Evolutionary conservation across 2,329 filamentous ascomycete species (phyloP), one percentile per base, ranked within the genome.

Genomic region (Hymenoscyphus fraxineus): DNA sequence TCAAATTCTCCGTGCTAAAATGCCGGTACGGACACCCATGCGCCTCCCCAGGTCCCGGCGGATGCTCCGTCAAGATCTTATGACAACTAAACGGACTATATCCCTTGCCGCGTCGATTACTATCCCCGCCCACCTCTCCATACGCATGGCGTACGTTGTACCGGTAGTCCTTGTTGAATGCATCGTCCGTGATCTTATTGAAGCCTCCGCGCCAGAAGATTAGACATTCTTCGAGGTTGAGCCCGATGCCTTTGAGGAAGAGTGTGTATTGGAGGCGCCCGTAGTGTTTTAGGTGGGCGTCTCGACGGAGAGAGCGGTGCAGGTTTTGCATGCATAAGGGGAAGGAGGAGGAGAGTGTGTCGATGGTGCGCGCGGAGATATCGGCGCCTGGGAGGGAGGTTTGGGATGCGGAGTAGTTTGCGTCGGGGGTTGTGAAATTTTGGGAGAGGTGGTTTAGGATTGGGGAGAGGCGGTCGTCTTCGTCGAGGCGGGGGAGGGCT

Each of bases 21-120:
- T 97, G 94, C 38, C 95, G 84, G 76, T 98, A 99, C 0, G 95
- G 95, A 75, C 95, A 99, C n/a, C 95, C 95, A 76, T 99, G 94
- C 0, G 89, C 85, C 78, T 99, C 93, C 1, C 93, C 93, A 0
- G 91, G 86, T 0, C 93, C 91, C 0, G 94, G 93, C 0, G 92
- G 87, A 65, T 93, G 89, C 74, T 99, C 95, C 0, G 88, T 95
- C 32, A 98, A 82, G 61, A 99, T 93, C 79, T 96, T 97, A 74
- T 98, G 94, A 76, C 95, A 99, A 62, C 91, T 95, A 74, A 92
- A 96, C 0, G 95, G 92, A 59, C 90, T 91, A 76, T 97, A 97
- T 22, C 94, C 94, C 62, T 90, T 85, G 54, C 93, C 90, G 62
- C 94, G 86, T 39, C 94, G 86, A 75, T 96, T 97, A 22, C 88